These are phyloP conservation scores for Pseudocercospora macadamiae DNA, from an alignment of 2,329 filamentous ascomycete species.

Conservation along the genomic window DNA sequence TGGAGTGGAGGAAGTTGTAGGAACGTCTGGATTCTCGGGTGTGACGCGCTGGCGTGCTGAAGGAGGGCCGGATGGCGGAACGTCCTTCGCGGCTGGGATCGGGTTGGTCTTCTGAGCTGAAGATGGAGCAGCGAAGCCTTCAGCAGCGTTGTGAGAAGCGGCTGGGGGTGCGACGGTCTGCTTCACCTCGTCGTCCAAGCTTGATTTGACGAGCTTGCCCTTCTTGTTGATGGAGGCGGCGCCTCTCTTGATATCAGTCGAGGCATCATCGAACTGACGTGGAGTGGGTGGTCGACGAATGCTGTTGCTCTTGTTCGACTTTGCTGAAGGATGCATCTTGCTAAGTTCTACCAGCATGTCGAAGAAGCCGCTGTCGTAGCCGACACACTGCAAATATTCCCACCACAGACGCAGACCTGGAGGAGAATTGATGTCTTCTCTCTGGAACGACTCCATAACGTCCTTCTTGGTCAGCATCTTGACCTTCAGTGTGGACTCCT, in stretches of 20 bases:
- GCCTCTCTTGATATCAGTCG: background rate
- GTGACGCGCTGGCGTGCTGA: background rate
- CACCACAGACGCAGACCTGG: constrained; percentile 50
- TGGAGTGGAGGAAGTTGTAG: background rate
- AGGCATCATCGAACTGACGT: background rate
- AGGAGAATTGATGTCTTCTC: constrained; percentile 43
- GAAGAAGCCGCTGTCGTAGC: constrained; percentile 48
- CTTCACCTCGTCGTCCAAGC: too few species aligned
- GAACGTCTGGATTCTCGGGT: background rate
- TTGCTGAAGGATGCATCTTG: background rate
- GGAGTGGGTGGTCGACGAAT: background rate
- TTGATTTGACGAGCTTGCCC: background rate
- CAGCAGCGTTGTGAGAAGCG: background rate
- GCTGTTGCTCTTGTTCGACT: background rate
- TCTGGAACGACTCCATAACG: constrained; percentile 45
- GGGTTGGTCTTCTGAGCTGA: too few species aligned
- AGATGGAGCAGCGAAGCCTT: background rate
- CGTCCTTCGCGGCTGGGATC: too few species aligned
- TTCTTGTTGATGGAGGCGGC: background rate
- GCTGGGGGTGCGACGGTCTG: background rate
- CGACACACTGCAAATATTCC: constrained; percentile 52
- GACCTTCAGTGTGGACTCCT: constrained; percentile 41
- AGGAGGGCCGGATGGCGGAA: background rate
- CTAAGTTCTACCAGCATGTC: constrained; percentile 40
- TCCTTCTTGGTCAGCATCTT: constrained; percentile 41